phyloP scores from a whole-genome alignment of 2,329 filamentous ascomycete genomes.

The Botrytis sinoallii region DNA sequence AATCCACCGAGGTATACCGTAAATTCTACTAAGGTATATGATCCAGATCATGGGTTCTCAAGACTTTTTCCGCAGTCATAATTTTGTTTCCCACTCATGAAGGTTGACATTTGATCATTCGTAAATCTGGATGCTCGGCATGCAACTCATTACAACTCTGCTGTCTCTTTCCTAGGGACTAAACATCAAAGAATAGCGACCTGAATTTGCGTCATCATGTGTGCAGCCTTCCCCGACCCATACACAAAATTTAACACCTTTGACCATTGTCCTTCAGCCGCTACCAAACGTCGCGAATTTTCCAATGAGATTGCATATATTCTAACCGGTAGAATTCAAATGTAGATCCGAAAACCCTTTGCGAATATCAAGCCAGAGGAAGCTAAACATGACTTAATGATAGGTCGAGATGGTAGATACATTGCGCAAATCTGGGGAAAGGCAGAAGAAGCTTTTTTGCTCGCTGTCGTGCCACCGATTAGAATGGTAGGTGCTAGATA shows the following conservation, averaged over 20 bases:
- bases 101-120: neutral
- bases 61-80: neutral
- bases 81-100: neutral
- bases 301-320: neutral
- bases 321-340: neutral
- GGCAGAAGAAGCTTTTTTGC: neutral
- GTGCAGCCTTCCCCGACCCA: neutral
- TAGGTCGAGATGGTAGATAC: neutral
- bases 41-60: neutral
- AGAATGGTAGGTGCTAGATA: neutral
- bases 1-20: neutral
- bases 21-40: neutral
- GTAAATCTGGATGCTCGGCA: neutral
- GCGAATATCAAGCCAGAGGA: neutral
- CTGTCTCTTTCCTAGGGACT: neutral
- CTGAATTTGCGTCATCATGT: neutral
- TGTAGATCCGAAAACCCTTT: neutral
- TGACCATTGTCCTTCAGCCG: neutral
- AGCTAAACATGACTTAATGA: no score
- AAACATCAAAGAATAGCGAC: neutral
- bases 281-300: neutral
- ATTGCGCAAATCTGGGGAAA: neutral
- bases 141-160: neutral
- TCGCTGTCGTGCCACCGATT: neutral
- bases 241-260: neutral